Evolutionary conservation across 192 early-diverging fungal genomes (phyloP).

Genomic region (Podila horticola): DNA sequence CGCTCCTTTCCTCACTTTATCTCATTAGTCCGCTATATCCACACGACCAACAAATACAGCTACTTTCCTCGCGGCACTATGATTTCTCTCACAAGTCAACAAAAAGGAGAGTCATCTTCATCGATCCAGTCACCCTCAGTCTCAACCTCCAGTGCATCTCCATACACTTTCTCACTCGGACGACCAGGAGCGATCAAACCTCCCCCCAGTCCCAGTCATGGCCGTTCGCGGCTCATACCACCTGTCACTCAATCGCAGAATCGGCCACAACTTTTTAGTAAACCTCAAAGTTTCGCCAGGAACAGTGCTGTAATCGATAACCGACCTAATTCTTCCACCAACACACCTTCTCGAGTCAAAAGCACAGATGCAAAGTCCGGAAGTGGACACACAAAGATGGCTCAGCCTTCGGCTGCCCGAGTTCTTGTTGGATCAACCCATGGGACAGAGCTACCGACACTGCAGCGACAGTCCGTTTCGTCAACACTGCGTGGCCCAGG

Average conservation of each 20-base stretch:
- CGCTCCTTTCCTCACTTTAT: too few relatives aligned
- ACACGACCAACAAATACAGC: too few relatives aligned
- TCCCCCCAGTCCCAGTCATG: neutral
- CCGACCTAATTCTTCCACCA: neutral
- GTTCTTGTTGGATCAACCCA: neutral
- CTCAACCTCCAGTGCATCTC: neutral
- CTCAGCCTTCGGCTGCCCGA: neutral
- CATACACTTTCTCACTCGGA: conserved; percentile 8
- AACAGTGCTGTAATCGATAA: neutral
- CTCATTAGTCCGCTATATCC: too few relatives aligned
- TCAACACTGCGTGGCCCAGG: neutral
- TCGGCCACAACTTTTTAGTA: neutral
- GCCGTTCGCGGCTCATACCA: neutral
- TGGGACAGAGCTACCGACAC: neutral
- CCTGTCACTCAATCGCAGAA: neutral
- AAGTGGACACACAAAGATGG: too few relatives aligned
- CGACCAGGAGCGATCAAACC: conserved; percentile 4
- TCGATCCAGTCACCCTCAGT: neutral
- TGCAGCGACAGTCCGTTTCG: neutral
- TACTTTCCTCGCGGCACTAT: too few relatives aligned
- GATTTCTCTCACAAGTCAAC: neutral
- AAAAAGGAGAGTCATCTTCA: neutral
- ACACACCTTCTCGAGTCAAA: neutral
- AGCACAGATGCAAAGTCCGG: neutral
- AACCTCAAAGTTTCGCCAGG: neutral